These are phyloP conservation scores for Diplodia scrobiculata DNA, from an alignment of 2,329 filamentous ascomycete genomes.

Conservation along the genomic window DNA sequence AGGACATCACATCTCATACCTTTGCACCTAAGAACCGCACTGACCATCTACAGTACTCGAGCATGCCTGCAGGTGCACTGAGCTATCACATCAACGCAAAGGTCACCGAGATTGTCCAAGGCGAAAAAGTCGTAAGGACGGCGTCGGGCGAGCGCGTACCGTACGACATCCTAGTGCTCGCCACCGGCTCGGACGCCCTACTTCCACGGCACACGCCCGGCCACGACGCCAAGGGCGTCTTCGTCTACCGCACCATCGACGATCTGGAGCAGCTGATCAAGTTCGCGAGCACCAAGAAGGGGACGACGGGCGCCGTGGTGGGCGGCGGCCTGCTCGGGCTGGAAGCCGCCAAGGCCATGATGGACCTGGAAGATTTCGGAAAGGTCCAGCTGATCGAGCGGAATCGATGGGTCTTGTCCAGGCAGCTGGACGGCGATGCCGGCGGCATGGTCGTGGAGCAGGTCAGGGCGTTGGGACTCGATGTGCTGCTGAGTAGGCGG, in stretches of 20 bases:
- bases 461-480: conserved; percentile 74
- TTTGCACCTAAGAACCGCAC: no score
- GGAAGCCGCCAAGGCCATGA: conserved; percentile 89
- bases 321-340: conserved; percentile 83
- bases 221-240: conserved; percentile 77
- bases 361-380: conserved; percentile 74
- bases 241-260: conserved; percentile 84
- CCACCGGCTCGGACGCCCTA: conserved; percentile 82
- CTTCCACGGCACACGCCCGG: conserved; percentile 73
- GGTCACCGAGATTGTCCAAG: conserved; percentile 67
- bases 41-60: conserved; percentile 60
- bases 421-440: conserved; percentile 80
- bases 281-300: conserved; percentile 68
- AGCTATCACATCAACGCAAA: conserved; percentile 74
- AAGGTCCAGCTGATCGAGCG: conserved; percentile 79
- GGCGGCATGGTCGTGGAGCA: conserved; percentile 81
- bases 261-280: conserved; percentile 76
- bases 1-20: not conserved
- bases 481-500: conserved; percentile 75
- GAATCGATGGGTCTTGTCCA: conserved; percentile 77
- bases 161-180: conserved; percentile 81
- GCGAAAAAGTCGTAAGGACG: conserved; percentile 68
- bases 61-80: conserved; percentile 67
- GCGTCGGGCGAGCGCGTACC: conserved; percentile 68
- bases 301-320: conserved; percentile 72